Percentiles rank a stretch among this genome's conserved stretches.
Conservation (phyloP, 495 filamentous ascomycete genomes). For the Parmelia sp. region DNA sequence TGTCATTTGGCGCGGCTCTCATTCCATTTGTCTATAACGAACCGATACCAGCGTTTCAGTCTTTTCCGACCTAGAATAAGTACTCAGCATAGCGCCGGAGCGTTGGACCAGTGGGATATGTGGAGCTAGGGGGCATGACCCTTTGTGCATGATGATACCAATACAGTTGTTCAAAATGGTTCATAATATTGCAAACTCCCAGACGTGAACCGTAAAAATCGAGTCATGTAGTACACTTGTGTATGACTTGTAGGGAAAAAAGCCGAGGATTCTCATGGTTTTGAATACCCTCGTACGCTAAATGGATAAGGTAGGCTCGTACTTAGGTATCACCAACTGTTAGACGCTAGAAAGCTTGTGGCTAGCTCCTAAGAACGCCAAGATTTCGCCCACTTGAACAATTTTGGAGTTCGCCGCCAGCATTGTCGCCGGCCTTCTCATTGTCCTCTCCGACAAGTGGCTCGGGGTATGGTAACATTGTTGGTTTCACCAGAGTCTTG, state of each 20-base stretch:
- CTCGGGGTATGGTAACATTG: not conserved
- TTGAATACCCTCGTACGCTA: too few relatives aligned
- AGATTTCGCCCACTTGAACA: slow-evolving; percentile 18
- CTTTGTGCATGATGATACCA: slow-evolving; percentile 7
- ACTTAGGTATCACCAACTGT: too few relatives aligned
- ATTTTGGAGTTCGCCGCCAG: slow-evolving; percentile 3
- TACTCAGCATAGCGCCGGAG: slow-evolving; percentile 14
- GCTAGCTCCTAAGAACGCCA: slow-evolving; percentile 8
- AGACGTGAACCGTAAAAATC: too few relatives aligned
- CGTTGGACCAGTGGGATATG: not conserved
- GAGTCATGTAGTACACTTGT: too few relatives aligned
- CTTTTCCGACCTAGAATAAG: not conserved
- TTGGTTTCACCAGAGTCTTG: not conserved
- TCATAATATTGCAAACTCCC: not conserved
- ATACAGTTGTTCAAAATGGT: not conserved
- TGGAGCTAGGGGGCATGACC: not conserved
- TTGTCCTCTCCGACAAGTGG: not conserved
- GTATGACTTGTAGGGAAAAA: too few relatives aligned
- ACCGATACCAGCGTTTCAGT: not conserved
- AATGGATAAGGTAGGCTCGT: too few relatives aligned
- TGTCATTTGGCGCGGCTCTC: not conserved
- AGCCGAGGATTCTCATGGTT: too few relatives aligned
- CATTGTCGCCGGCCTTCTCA: not conserved
- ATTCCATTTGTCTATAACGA: not conserved
- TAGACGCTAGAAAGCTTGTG: not conserved